Percentiles rank a stretch among this genome's conserved stretches.
Evolutionary conservation across 108 stramenopile species (phyloP).

Genomic region (Skeletonema marinoi): DNA sequence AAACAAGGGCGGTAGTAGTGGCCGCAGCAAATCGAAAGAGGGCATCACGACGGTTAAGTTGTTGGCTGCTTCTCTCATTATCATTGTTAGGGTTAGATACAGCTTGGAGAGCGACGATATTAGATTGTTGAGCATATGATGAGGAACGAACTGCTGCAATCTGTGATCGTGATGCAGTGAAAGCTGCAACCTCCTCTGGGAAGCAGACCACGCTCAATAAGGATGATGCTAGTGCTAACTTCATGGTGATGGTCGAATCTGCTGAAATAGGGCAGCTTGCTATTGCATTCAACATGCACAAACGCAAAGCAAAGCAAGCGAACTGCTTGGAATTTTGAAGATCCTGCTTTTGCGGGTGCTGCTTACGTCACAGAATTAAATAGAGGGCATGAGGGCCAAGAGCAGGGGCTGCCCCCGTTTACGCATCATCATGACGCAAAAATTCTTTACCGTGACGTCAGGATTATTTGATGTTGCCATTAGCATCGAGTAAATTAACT

Average conservation of each 20-base stretch:
- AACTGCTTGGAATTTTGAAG: too few relatives aligned
- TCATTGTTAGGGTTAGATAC: neutral
- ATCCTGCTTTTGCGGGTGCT: too few relatives aligned
- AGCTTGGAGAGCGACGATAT: neutral
- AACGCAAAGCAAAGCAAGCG: too few relatives aligned
- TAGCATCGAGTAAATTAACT: too few relatives aligned
- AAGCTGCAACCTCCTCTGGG: neutral
- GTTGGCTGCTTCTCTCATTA: neutral
- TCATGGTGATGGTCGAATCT: neutral
- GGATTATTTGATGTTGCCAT: neutral
- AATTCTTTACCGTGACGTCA: neutral
- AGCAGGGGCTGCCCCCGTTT: neutral
- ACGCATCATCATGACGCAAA: neutral
- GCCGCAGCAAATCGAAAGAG: neutral
- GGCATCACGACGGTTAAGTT: neutral
- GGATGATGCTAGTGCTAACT: neutral
- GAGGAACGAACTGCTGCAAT: neutral
- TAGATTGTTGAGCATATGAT: neutral
- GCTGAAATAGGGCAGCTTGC: too few relatives aligned
- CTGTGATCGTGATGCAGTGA: neutral
- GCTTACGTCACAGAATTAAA: neutral
- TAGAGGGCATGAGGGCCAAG: neutral
- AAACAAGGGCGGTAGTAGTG: neutral
- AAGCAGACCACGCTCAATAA: neutral
- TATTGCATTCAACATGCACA: too few relatives aligned